phyloP scores from a whole-genome alignment of 768 basidiomycete species.

The Suillus brevipes region DNA sequence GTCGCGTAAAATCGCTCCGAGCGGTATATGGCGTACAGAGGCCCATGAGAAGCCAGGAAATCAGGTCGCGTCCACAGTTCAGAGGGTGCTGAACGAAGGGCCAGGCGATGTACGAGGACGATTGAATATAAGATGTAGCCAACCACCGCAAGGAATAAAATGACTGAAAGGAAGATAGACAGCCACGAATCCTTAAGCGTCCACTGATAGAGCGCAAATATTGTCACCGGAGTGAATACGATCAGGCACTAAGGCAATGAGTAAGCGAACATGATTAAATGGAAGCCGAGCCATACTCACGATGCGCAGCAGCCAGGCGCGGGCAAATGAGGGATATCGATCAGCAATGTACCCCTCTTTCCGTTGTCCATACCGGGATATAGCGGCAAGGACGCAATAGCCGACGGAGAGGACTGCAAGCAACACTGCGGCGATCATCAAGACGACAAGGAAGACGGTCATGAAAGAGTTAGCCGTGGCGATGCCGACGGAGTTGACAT shows the following conservation, averaged over 20 bases:
- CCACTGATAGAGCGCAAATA: constrained; percentile 90
- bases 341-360: constrained; percentile 20
- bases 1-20: constrained; percentile 68
- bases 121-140: constrained; percentile 50
- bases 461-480: constrained; percentile 88
- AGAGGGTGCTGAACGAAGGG: constrained; percentile 40
- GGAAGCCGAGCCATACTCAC: constrained; percentile 43
- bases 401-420: constrained; percentile 51
- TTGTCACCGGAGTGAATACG: constrained; percentile 63
- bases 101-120: constrained; percentile 49
- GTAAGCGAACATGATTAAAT: constrained; percentile 8
- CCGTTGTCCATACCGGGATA: constrained; percentile 19
- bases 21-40: constrained; percentile 70
- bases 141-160: constrained; percentile 57
- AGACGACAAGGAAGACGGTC: constrained; percentile 75
- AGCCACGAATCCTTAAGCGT: constrained; percentile 88
- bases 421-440: constrained; percentile 68
- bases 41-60: constrained; percentile 46
- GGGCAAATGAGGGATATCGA: constrained; percentile 47
- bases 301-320: constrained; percentile 65
- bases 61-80: constrained; percentile 37
- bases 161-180: constrained; percentile 73
- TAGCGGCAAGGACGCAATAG: constrained; percentile 43
- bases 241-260: constrained; percentile 52
- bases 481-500: constrained; percentile 73